A percentile compares a stretch with the other conserved stretches of the same genome.
phyloP scores from a whole-genome alignment of 139 green algal genomes.

The Chlamydomonas schloesseri region DNA sequence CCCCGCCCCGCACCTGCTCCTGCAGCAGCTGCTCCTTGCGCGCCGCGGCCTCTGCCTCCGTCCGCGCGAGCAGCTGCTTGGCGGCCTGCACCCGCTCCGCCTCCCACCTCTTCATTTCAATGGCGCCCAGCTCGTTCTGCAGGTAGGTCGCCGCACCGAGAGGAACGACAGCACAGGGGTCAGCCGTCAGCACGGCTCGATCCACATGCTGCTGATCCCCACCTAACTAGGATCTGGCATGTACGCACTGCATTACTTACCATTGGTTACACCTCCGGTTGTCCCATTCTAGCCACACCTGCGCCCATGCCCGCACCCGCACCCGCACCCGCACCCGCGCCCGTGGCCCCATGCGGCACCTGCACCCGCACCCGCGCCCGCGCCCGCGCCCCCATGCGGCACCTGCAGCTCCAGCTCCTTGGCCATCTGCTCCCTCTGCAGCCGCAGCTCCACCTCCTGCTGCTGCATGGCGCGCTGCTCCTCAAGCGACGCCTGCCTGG shows the following conservation, averaged over 20 bases:
- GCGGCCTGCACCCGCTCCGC: slow-evolving; percentile 35
- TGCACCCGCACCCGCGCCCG: no score
- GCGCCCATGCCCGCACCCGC: no score
- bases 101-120: slow-evolving; percentile 41
- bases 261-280: no score
- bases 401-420: slow-evolving; percentile 61
- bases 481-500: slow-evolving; percentile 33
- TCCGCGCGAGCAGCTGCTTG: slow-evolving; percentile 20
- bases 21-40: background rate
- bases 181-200: no score
- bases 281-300: no score
- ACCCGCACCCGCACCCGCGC: no score
- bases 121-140: slow-evolving; percentile 27
- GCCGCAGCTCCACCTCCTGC: slow-evolving; percentile 25
- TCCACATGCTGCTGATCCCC: no score
- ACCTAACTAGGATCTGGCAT: no score
- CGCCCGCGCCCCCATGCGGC: background rate
- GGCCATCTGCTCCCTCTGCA: slow-evolving; percentile 38
- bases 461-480: slow-evolving; percentile 8
- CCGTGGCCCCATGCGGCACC: no score
- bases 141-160: no score
- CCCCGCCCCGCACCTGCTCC: background rate
- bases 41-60: slow-evolving; percentile 34
- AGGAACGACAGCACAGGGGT: no score
- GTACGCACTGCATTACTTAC: no score